A percentile compares a stretch with the other conserved stretches of the same genome.
Evolutionary conservation across 768 basidiomycete genomes (phyloP).

Genomic region (Coprinellus micaceus): DNA sequence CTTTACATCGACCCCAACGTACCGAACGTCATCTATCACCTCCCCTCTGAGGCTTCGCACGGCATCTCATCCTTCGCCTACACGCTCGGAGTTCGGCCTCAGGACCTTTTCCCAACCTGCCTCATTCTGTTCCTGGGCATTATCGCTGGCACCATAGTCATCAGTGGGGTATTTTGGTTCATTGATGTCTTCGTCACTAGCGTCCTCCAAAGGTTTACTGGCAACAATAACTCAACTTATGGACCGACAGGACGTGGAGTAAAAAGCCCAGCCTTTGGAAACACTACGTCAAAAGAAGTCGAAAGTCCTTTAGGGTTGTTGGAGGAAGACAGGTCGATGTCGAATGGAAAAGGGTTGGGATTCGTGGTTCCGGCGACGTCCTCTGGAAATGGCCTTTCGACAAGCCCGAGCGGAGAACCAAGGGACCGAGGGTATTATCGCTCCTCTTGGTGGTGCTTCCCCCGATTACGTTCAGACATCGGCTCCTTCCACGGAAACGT

Average conservation of each 20-base stretch:
- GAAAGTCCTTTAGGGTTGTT: conserved; percentile 2
- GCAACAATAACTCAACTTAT: conserved; percentile 1
- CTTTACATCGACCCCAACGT: conserved; percentile 69
- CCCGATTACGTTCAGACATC: conserved; percentile 54
- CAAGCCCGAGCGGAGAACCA: conserved; percentile 21
- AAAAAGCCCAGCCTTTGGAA: conserved; percentile 5
- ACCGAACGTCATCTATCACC: conserved; percentile 71
- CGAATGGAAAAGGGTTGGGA: conserved; percentile 12
- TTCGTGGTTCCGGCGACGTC: conserved; percentile 26
- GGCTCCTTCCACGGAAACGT: conserved; percentile 80
- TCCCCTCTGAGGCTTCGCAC: conserved; percentile 53
- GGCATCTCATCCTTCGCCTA: conserved; percentile 86
- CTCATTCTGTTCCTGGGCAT: conserved; percentile 81
- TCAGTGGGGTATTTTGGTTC: conserved; percentile 71
- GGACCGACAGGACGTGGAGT: conserved; percentile 7
- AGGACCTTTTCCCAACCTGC: conserved; percentile 80
- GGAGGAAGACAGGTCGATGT: conserved; percentile 53
- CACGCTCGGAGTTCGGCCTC: conserved; percentile 75
- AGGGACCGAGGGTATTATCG: conserved; percentile 35
- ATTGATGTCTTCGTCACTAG: conserved; percentile 40
- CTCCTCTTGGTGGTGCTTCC: conserved; percentile 35
- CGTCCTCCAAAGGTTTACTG: conserved; percentile 4
- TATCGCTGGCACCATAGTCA: conserved; percentile 61
- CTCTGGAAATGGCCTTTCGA: conserved; percentile 9
- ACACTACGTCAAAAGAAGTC: background rate